phyloP scores from a whole-genome alignment of 139 green algal species.

The Zygnema circumcarinatum region DNA sequence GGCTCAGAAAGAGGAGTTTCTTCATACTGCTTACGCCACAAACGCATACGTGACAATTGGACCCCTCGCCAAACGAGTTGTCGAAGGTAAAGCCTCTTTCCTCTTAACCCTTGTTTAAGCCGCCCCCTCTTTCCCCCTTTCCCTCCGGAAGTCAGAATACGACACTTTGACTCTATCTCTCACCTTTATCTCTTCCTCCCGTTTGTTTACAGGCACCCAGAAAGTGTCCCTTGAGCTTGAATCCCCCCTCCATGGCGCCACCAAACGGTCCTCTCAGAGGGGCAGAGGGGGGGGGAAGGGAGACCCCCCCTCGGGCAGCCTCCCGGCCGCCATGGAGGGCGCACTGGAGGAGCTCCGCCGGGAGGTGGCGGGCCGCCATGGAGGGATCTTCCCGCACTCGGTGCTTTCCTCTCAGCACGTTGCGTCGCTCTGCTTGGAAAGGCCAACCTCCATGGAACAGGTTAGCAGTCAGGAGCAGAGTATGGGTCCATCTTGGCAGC shows the following conservation, averaged over 20 bases:
- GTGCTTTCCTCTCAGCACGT: slow-evolving; percentile 43
- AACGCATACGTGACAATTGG: slow-evolving; percentile 35
- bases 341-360: neutral
- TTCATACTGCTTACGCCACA: slow-evolving; percentile 44
- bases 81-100: slow-evolving; percentile 20
- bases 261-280: no score
- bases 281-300: neutral
- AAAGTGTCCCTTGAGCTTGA: no score
- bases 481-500: neutral
- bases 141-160: no score
- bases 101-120: neutral
- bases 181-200: neutral
- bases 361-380: neutral
- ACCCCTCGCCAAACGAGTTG: neutral
- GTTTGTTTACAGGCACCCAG: neutral
- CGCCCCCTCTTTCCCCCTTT: slow-evolving; percentile 1
- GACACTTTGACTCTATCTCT: neutral
- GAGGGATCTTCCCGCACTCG: slow-evolving; percentile 42
- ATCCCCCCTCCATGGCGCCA: no score
- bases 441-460: neutral
- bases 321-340: neutral
- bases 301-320: neutral
- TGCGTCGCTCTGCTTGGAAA: neutral
- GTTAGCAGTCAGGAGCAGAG: neutral
- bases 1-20: slow-evolving; percentile 46